phyloP scores from a whole-genome alignment of 331 rosid species.

The Arachis monticola region DNA sequence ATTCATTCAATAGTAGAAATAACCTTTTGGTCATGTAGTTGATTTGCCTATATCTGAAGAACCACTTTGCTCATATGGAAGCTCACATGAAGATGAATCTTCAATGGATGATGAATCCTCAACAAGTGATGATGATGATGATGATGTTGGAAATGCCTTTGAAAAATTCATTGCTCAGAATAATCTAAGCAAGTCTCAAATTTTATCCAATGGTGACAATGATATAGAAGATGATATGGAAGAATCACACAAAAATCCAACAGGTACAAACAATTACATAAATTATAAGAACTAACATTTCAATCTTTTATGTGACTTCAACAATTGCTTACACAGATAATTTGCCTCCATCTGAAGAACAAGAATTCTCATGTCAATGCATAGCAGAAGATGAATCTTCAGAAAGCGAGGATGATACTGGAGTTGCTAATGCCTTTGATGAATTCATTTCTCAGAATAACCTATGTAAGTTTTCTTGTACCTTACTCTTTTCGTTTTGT shows the following conservation, averaged over 20 bases:
- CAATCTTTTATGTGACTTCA: constrained; percentile 21
- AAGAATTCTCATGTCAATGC: constrained; percentile 36
- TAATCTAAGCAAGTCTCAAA: constrained; percentile 43
- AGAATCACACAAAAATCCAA: constrained; percentile 40
- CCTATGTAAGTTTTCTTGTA: constrained; percentile 46
- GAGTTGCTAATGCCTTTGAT: constrained; percentile 46
- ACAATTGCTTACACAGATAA: constrained; percentile 36
- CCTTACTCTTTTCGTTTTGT: not conserved
- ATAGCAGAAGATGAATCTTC: constrained; percentile 50
- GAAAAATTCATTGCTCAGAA: constrained; percentile 49
- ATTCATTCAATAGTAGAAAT: constrained; percentile 33
- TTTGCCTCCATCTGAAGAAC: constrained; percentile 41
- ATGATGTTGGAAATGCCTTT: constrained; percentile 43
- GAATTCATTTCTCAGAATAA: constrained; percentile 51
- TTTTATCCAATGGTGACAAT: constrained; percentile 30
- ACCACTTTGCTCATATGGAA: constrained; percentile 27
- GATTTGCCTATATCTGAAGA: constrained; percentile 44
- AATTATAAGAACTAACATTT: not conserved
- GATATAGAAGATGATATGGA: constrained; percentile 36
- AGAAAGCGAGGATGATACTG: constrained; percentile 47
- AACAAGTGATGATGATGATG: constrained; percentile 50
- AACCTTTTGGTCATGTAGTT: constrained; percentile 40
- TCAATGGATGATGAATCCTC: constrained; percentile 51
- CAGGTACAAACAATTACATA: constrained; percentile 54
- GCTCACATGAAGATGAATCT: constrained; percentile 49